A percentile compares a stretch with the other conserved stretches of the same genome.
Evolutionary conservation across 106 monocot species (phyloP).

Genomic region (Acorus gramineus): DNA sequence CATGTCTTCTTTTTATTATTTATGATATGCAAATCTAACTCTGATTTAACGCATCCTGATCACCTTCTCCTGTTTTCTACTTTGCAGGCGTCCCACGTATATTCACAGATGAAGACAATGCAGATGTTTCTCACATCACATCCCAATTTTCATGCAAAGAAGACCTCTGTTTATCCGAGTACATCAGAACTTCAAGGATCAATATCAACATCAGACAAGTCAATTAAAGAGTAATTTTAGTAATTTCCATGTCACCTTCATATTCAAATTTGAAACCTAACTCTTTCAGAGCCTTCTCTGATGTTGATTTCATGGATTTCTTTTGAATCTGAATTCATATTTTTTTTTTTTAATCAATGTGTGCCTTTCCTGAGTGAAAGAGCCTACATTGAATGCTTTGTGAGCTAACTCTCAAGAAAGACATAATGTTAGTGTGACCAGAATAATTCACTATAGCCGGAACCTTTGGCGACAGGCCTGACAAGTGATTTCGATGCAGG

Average conservation of each 20-base stretch:
- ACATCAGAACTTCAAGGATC: slow-evolving; percentile 43
- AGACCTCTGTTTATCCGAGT: slow-evolving; percentile 19
- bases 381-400: no score
- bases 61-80: background rate
- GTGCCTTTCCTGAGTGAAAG: no score
- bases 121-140: slow-evolving; percentile 21
- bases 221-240: slow-evolving; percentile 15
- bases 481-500: slow-evolving; percentile 59
- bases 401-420: no score
- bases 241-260: no score
- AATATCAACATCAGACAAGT: slow-evolving; percentile 65
- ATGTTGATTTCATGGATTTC: background rate
- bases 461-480: slow-evolving; percentile 53
- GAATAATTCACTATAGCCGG: slow-evolving; percentile 14
- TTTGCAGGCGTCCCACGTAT: slow-evolving; percentile 53
- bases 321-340: no score
- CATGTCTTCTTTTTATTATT: no score
- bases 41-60: background rate
- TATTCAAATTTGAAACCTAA: background rate
- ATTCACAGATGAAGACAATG: slow-evolving; percentile 37
- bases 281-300: background rate
- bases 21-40: background rate
- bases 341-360: no score
- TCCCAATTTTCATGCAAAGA: slow-evolving; percentile 25
- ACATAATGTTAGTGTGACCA: no score